Evolutionary conservation across 768 basidiomycete genomes (phyloP).

Genomic region (Mycena maculata): DNA sequence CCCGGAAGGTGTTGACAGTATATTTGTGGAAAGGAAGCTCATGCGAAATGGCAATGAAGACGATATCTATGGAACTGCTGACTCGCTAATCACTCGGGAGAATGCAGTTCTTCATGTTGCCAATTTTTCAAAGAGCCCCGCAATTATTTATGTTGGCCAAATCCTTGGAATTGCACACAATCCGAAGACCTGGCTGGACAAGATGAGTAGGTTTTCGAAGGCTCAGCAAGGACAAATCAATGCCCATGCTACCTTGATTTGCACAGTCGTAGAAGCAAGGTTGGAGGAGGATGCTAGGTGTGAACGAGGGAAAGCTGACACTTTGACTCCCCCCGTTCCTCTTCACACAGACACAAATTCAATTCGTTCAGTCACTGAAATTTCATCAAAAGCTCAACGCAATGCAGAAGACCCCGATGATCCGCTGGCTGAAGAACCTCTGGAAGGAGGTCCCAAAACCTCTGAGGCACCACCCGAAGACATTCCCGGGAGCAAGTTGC

Average conservation of each 20-base stretch:
- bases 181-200: constrained; percentile 30
- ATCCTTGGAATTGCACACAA: constrained; percentile 8
- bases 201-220: neutral
- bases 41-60: constrained; percentile 1
- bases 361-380: neutral
- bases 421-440: constrained; percentile 11
- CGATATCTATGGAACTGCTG: constrained; percentile 23
- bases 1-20: neutral
- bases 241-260: neutral
- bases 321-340: too few relatives aligned
- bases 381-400: constrained; percentile 12
- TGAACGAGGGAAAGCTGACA: neutral
- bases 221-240: neutral
- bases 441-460: constrained; percentile 14
- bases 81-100: constrained; percentile 22
- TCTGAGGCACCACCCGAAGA: neutral
- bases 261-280: neutral
- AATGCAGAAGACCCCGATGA: constrained; percentile 1
- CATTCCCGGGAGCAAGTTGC: too few relatives aligned
- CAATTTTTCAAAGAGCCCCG: constrained; percentile 5
- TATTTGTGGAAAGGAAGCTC: constrained; percentile 32
- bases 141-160: constrained; percentile 24
- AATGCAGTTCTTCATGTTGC: neutral
- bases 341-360: too few relatives aligned
- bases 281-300: neutral